Conservation (phyloP, 2,329 filamentous ascomycete species). For the Alternaria sp. region DNA sequence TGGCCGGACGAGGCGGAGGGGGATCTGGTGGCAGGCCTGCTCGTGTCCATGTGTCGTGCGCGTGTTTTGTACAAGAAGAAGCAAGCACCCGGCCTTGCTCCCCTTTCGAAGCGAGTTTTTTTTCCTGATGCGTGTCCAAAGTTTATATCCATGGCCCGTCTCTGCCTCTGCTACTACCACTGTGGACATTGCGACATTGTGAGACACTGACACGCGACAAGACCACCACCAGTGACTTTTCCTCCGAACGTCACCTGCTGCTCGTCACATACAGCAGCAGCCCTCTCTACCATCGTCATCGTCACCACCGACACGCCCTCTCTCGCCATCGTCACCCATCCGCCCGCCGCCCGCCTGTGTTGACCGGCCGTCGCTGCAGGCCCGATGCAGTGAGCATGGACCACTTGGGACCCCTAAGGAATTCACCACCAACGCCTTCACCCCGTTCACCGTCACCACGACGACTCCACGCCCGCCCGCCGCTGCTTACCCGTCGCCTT, state of each 20-base stretch:
- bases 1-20: neutral
- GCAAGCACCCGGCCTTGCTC: conserved; percentile 2
- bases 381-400: conserved; percentile 25
- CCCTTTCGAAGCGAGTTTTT: neutral
- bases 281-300: neutral
- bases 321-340: neutral
- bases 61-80: conserved; percentile 23
- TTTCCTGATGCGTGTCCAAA: neutral
- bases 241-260: too few relatives aligned
- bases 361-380: conserved; percentile 12
- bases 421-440: conserved; percentile 15
- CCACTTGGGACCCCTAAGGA: conserved; percentile 17
- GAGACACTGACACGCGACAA: conserved; percentile 10
- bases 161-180: neutral
- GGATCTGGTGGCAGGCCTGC: neutral
- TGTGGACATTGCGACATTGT: conserved; percentile 4
- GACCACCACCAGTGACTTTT: too few relatives aligned
- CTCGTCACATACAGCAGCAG: too few relatives aligned
- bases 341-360: neutral
- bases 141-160: conserved; percentile 5
- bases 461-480: conserved; percentile 39
- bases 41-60: neutral
- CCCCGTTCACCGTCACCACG: conserved; percentile 28
- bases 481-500: conserved; percentile 35
- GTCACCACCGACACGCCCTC: too few relatives aligned